Base-by-base conservation (phyloP, 108 stramenopile species). In the Epithemia pelagica region DNA sequence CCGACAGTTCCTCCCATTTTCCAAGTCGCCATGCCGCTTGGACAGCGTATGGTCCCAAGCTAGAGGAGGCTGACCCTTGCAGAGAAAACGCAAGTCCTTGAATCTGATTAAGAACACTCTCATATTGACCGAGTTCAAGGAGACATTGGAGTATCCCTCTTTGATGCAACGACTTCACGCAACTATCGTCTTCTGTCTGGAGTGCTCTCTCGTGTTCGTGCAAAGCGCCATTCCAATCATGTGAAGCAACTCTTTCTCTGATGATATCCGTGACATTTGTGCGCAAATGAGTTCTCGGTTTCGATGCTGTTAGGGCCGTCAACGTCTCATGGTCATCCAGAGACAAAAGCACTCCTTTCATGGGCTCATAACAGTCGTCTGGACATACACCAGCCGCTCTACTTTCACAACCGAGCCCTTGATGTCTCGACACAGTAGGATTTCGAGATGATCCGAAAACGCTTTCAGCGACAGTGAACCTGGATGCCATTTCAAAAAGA, bases 1-100 rank as follows among this genome's bases (percentile, higher is more conserved):
- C 68, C 2, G 79, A 78, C 26, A 94, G 75, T 24, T 71, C 68
- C 23, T 81, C 69, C 95, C 95, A 96, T 37, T 75, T 77, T 22
- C 91, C 91, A 31, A 96, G 81, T 37, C 85, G 80, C 90, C 90
- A 91, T 25, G 95, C 84, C 7, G 95, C 95, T 63, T 96, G 87
- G 19, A 82, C 79, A 56, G 91, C 90, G 19, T 64, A 69, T 59
- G 88, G 70, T 62, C 67, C 61, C 29, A 76, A 62, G 25, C 69
- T 65, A 29, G 19, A 2, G 2, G 10, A 32, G 5, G n/a, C n/a
- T 37, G 32, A 63, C 25, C 25, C 37, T 5, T 5, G 37, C 10
- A 10, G 10, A 10, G 37, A 46, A 5, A 15, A 46, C 5, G 37
- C 15, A 7, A 58, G 33, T 24, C 87, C 93, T 28, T 69, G 69